Percentiles rank a stretch among this genome's conserved stretches.
Evolutionary conservation across 371 early-diverging fungal species (phyloP).

Genomic region (Rhizopus delemar): DNA sequence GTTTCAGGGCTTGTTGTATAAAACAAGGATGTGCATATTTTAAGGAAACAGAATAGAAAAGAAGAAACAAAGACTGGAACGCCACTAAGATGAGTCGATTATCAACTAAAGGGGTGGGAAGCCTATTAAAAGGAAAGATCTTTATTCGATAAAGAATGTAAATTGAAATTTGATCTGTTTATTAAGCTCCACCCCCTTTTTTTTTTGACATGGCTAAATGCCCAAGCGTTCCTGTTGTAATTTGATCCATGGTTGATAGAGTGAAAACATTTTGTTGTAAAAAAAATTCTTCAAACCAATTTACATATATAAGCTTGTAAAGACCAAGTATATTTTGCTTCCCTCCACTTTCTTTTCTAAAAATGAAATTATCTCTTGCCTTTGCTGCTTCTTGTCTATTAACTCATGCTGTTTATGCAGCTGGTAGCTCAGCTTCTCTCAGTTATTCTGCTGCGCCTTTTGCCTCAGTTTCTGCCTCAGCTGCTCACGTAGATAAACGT

Average conservation of each 20-base stretch:
- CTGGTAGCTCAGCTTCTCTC: slow-evolving; percentile 3
- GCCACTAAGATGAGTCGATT: background rate
- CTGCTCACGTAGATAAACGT: slow-evolving; percentile 6
- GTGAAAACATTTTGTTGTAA: slow-evolving; percentile 1
- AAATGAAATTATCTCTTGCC: slow-evolving; percentile 28
- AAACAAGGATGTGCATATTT: background rate
- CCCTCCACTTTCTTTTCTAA: background rate
- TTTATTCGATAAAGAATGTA: background rate
- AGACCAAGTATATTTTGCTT: background rate
- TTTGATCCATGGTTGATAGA: slow-evolving; percentile 5
- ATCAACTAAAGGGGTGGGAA: background rate
- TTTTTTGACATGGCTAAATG: background rate
- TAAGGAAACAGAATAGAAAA: background rate
- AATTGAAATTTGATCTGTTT: slow-evolving; percentile 3
- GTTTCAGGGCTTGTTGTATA: background rate
- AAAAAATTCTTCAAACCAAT: slow-evolving; percentile 1
- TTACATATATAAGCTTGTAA: background rate
- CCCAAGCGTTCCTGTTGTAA: slow-evolving; percentile 2
- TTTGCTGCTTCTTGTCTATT: slow-evolving; percentile 23
- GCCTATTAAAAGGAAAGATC: background rate
- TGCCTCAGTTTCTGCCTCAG: slow-evolving; percentile 14
- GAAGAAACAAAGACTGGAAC: background rate
- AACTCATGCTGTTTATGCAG: slow-evolving; percentile 20
- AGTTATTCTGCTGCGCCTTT: slow-evolving; percentile 3
- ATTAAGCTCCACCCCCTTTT: background rate